Percentiles rank a stretch among this genome's conserved stretches.
Evolutionary conservation across 2,329 filamentous ascomycete genomes (phyloP).

Genomic region (Trichoderma koningii): DNA sequence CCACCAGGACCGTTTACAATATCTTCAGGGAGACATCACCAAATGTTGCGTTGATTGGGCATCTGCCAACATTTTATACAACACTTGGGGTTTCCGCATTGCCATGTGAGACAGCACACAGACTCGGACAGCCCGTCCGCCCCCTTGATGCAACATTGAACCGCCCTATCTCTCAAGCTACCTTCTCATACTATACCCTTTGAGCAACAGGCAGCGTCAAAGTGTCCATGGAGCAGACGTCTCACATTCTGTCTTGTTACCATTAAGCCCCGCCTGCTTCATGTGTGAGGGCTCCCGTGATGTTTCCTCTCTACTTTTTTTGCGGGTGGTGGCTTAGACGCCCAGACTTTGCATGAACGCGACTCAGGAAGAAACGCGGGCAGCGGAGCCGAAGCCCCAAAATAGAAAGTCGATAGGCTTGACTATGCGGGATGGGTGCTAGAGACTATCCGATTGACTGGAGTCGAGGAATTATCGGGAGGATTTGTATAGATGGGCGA

Average conservation of each 20-base stretch:
- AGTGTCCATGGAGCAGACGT: background rate
- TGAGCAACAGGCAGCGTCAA: background rate
- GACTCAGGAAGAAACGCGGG: background rate
- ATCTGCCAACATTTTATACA: background rate
- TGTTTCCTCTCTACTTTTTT: background rate
- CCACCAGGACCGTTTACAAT: background rate
- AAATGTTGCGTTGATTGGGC: background rate
- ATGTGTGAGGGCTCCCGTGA: background rate
- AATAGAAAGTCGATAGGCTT: background rate
- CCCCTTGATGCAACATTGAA: conserved; percentile 9
- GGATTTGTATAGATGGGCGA: background rate
- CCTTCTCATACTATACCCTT: too few species aligned
- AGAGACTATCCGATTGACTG: background rate
- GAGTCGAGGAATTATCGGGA: background rate
- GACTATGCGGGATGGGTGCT: background rate
- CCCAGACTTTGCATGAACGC: background rate
- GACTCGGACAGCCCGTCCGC: conserved; percentile 9
- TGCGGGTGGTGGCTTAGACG: background rate
- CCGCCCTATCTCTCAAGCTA: background rate
- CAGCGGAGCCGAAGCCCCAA: conserved; percentile 3
- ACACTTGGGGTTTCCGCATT: background rate
- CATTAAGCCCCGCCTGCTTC: background rate
- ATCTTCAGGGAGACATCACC: background rate
- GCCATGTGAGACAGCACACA: conserved; percentile 20
- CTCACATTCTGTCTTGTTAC: background rate